These are phyloP conservation scores for Chaetomium strumarium DNA, from an alignment of 2,329 filamentous ascomycete species.

Conservation along the genomic window DNA sequence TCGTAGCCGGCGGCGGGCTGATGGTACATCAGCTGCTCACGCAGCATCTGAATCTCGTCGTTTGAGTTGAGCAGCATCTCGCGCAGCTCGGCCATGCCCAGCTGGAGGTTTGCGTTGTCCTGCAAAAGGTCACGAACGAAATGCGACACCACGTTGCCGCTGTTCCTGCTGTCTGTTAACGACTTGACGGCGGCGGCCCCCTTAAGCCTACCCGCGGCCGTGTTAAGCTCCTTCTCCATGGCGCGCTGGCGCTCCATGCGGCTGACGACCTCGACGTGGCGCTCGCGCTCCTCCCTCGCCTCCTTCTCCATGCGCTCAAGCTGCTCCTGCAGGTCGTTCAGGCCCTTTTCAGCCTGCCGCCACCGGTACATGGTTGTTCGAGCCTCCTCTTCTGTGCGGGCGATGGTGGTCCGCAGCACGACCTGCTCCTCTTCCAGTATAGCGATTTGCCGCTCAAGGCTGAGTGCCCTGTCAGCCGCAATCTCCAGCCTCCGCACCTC, in stretches of 20 bases:
- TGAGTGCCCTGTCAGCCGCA: conserved; percentile 67
- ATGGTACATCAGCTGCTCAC: conserved; percentile 75
- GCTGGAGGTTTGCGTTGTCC: conserved; percentile 89
- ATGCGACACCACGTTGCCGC: conserved; percentile 75
- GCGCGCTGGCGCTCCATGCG: conserved; percentile 79
- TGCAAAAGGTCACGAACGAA: conserved; percentile 94
- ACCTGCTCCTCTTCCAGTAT: conserved; percentile 78
- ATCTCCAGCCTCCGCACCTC: conserved; percentile 68
- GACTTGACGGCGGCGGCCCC: conserved; percentile 69
- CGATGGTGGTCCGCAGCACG: conserved; percentile 61
- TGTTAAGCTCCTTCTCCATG: conserved; percentile 76
- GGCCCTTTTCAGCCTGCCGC: conserved; percentile 74
- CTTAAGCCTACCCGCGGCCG: conserved; percentile 73
- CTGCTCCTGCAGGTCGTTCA: conserved; percentile 77
- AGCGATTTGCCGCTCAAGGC: conserved; percentile 74
- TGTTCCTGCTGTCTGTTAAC: conserved; percentile 51
- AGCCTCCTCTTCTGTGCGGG: conserved; percentile 65
- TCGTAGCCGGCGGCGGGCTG: conserved; percentile 54
- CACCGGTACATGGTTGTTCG: conserved; percentile 75
- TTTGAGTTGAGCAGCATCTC: conserved; percentile 90
- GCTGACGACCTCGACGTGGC: conserved; percentile 72
- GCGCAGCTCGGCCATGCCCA: conserved; percentile 83
- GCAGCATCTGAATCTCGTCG: conserved; percentile 81
- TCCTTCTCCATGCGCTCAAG: conserved; percentile 85
- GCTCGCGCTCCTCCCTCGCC: conserved; percentile 69